A percentile compares a stretch with the other conserved stretches of the same genome.
phyloP scores from a whole-genome alignment of 345 rosid genomes.

The Citrus inodora region DNA sequence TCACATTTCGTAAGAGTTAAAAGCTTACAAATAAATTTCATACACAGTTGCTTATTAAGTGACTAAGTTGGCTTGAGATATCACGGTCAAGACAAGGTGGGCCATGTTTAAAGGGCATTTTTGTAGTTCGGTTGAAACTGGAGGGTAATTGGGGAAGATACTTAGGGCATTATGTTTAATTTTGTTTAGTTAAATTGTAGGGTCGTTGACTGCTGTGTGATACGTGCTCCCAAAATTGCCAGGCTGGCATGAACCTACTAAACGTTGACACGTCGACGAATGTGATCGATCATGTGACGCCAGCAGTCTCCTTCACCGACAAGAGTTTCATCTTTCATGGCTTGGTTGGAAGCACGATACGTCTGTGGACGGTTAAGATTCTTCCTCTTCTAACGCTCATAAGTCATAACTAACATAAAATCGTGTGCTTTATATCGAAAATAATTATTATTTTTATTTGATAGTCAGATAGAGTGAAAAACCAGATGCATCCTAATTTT shows the following conservation, averaged over 20 bases:
- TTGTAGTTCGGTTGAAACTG: neutral
- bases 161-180: neutral
- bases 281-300: neutral
- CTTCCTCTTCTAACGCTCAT: neutral
- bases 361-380: conserved; percentile 3
- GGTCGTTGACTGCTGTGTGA: neutral
- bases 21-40: too few relatives aligned
- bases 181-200: neutral
- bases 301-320: conserved; percentile 7
- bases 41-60: too few relatives aligned
- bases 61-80: neutral
- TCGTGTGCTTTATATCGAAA: neutral
- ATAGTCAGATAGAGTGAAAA: too few relatives aligned
- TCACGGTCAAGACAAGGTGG: too few relatives aligned
- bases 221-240: neutral
- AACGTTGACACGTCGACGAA: neutral
- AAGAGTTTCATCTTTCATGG: neutral
- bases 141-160: neutral
- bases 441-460: too few relatives aligned
- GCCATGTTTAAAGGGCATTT: neutral
- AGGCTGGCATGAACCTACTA: neutral
- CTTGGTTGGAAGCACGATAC: conserved; percentile 5
- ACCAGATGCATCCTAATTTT: too few relatives aligned
- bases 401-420: neutral
- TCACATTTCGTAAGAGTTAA: accelerated